A percentile compares a stretch with the other conserved stretches of the same genome.
These are phyloP conservation scores for Boechera divaricarpa DNA, from an alignment of 345 rosid species.

Conservation along the genomic window DNA sequence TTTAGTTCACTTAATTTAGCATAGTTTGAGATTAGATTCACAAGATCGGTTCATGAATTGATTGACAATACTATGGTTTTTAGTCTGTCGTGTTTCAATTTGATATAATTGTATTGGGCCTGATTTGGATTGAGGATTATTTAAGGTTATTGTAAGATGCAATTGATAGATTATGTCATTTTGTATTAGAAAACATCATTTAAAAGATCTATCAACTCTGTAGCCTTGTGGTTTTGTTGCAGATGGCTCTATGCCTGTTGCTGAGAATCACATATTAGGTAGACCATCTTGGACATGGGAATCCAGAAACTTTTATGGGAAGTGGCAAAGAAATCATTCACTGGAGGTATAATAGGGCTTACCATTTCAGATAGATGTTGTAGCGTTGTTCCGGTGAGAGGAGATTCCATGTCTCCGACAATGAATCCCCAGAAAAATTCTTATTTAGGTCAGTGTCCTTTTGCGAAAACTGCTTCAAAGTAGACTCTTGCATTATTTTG, in stretches of 20 bases:
- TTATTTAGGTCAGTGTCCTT: constrained; percentile 34
- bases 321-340: constrained; percentile 55
- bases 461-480: neutral
- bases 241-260: constrained; percentile 47
- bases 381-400: constrained; percentile 63
- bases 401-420: constrained; percentile 83
- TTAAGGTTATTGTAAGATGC: neutral
- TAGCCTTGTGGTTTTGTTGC: constrained; percentile 36
- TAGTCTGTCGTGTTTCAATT: constrained; percentile 4
- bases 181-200: neutral
- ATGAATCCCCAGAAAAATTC: constrained; percentile 60
- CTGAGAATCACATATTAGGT: constrained; percentile 31
- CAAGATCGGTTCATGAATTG: constrained; percentile 1
- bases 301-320: constrained; percentile 54
- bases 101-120: neutral
- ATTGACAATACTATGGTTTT: constrained; percentile 20
- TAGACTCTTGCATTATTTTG: constrained; percentile 11
- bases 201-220: neutral
- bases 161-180: constrained; percentile 1
- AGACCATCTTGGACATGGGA: constrained; percentile 53
- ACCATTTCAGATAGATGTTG: constrained; percentile 73
- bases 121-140: neutral
- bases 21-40: neutral
- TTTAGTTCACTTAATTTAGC: constrained; percentile 7
- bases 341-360: constrained; percentile 64